These are phyloP conservation scores for Angomonas ambiguus DNA, from an alignment of 208 protist genomes.

Conservation along the genomic window DNA sequence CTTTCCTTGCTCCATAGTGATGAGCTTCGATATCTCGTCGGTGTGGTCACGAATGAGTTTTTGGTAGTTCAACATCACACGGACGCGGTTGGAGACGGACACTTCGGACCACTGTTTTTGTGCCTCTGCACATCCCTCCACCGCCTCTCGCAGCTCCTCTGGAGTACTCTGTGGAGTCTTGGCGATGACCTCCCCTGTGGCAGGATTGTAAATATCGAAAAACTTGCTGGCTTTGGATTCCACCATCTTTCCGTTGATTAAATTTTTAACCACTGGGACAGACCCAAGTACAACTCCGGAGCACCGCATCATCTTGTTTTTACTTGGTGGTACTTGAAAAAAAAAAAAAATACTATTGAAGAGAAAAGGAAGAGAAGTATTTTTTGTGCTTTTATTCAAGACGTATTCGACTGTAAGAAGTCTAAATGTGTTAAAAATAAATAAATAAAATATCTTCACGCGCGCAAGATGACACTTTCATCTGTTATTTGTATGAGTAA, in stretches of 20 bases:
- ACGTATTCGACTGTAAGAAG: conserved; percentile 30
- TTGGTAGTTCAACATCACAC: conserved; percentile 9
- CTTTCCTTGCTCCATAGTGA: conserved; percentile 6
- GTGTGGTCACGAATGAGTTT: conserved; percentile 9
- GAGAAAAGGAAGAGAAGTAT: conserved; percentile 6
- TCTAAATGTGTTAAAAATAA: conserved; percentile 15
- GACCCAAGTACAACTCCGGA: conserved; percentile 2
- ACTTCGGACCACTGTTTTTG: conserved; percentile 7
- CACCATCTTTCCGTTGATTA: conserved; percentile 8
- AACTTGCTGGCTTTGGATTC: conserved; percentile 11
- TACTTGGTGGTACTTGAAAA: not conserved
- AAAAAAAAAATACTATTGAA: not conserved
- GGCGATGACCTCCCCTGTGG: conserved; percentile 6
- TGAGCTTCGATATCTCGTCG: conserved; percentile 10
- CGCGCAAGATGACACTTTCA: no score
- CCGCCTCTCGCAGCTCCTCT: conserved; percentile 1
- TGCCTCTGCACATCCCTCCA: not conserved
- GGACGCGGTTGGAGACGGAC: conserved; percentile 3
- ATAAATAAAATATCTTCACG: conserved; percentile 1
- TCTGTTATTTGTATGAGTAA: no score
- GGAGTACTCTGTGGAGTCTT: conserved; percentile 6
- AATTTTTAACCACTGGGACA: conserved; percentile 3
- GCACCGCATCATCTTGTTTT: not conserved
- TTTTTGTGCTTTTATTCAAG: not conserved
- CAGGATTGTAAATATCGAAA: conserved; percentile 8